Base-by-base conservation (phyloP, 2,329 filamentous ascomycete genomes). In the Trichoderma asperellum region DNA sequence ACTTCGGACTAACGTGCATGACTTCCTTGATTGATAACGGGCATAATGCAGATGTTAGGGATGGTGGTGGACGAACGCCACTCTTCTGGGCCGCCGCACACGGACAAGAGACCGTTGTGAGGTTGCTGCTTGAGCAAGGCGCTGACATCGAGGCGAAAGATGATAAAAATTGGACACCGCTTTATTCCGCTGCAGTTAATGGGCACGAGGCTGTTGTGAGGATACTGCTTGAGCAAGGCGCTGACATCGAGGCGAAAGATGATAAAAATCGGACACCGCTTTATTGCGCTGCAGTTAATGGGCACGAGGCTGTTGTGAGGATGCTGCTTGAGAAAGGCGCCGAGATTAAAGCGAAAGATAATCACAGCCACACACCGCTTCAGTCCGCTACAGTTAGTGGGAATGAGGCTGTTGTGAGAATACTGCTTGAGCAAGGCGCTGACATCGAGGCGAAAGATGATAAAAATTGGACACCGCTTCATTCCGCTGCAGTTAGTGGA, bases 331-430 rank as follows among this genome's bases (percentile, higher is more conserved):
- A 40, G 14, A 40, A 40, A 5, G 37, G 37, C 16, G 16, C 37
- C 2, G 16, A 40, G 1, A 40, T 18, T 18, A 16, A 40, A 6
- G 14, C 14, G 14, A 18, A 5, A 40, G 5, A 40, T 40, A 5
- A 1, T 4, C 1, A 1, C 1, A 4, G 3, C 1, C 5, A 2
- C 3, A 40, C 5, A 16, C 37, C 37, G 5, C 16, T 43, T 43
- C 2, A 0, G 5, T 1, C 2, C 1, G 37, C 37, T 43, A 11
- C 3, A 18, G 1, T 1, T 2, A 27, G 12, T 0, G 32, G 47
- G 18, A 27, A 63, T n/a, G 2, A 24, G 2, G n/a, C 29, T 8
- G 27, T 62, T 16, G 1, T 62, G 2, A n/a, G 11, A 7, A 7
- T 62, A 16, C 12, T 37, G 35, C 11, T 37, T 16, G 35, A 37